These are phyloP conservation scores for Dioszegia aurantiaca DNA, from an alignment of 768 basidiomycete species.

Conservation along the genomic window DNA sequence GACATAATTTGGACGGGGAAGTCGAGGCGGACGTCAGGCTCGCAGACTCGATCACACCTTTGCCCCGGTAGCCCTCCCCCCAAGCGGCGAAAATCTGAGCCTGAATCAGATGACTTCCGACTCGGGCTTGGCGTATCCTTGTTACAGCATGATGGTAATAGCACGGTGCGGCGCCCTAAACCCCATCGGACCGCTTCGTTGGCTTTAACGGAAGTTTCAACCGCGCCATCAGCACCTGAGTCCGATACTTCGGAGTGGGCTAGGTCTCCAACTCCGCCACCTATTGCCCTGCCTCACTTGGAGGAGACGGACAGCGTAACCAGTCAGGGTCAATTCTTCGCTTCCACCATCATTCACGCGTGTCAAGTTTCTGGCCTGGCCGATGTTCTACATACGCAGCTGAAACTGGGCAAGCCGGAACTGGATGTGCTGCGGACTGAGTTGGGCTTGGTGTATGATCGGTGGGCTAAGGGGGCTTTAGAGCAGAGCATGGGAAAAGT, in stretches of 20 bases:
- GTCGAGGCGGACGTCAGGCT: neutral
- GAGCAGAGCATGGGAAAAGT: slow-evolving; percentile 29
- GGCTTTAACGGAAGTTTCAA: slow-evolving; percentile 3
- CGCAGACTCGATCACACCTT: too few species aligned
- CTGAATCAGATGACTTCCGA: slow-evolving; percentile 27
- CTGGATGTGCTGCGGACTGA: slow-evolving; percentile 29
- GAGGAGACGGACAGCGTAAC: neutral
- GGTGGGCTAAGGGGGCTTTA: slow-evolving; percentile 22
- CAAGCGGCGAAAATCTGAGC: slow-evolving; percentile 39
- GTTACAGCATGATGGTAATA: neutral
- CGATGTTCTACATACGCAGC: slow-evolving; percentile 10
- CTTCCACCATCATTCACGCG: slow-evolving; percentile 16
- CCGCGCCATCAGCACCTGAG: neutral
- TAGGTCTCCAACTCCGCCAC: slow-evolving; percentile 38
- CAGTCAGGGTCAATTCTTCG: slow-evolving; percentile 17
- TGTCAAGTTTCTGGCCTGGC: slow-evolving; percentile 14
- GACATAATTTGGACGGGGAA: slow-evolving; percentile 9
- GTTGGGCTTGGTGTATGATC: slow-evolving; percentile 28
- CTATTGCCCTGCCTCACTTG: slow-evolving; percentile 16
- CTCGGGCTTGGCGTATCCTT: slow-evolving; percentile 24
- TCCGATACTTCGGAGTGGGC: slow-evolving; percentile 7
- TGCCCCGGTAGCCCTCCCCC: slow-evolving; percentile 6
- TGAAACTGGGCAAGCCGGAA: slow-evolving; percentile 27
- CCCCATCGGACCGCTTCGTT: slow-evolving; percentile 7
- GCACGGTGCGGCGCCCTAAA: slow-evolving; percentile 11